Evolutionary conservation across 2,329 filamentous ascomycete genomes (phyloP), one percentile per base, ranked within the genome.

Genomic region (Colletotrichum abscissum): DNA sequence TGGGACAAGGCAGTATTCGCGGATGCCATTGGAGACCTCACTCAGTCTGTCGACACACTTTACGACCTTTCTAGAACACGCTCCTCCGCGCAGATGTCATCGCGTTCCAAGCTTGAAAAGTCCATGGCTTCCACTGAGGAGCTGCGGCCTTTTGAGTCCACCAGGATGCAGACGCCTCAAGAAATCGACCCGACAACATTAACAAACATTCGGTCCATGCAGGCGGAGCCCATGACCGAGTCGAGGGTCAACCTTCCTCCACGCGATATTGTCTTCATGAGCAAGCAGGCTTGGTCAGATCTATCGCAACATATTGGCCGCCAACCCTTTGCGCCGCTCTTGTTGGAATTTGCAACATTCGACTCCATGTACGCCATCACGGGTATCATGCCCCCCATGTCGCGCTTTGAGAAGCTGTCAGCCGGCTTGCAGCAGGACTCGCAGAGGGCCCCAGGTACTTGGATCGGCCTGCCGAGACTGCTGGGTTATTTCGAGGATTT

Each of bases 401-500:
- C 86, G n/a, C 86, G 88, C 6, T 92, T 92, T 74, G 91, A 92
- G 79, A 91, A 88, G 78, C 82, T 92, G 16, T 91, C 88, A 16
- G 84, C 88, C 5, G 90, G 87, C 0, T 83, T 92, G 14, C 90
- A 88, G 77, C 85, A 86, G 26, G 87, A 88, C 67, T 84, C 88
- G 0, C 87, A 87, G 57, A 84, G 86, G 24, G 85, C 86, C 1
- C 86, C 83, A 6, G 86, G 83, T 28, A 87, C 91, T 2, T 93
- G 88, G 86, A 91, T 88, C 79, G 86, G 93, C 75, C 78, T 92
- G 11, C 89, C 91, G 19, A 86, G 88, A 26, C 83, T 93, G 57
- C 82, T 92, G 14, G 91, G 90, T 2, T 95, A 94, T 78, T 95
- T 94, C 77, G 93, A 95, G 79, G 93, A 95, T 77, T 87, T 92